These are phyloP conservation scores for Paratinospora sagittata DNA, from an alignment of 164 flowering plant species.

Conservation along the genomic window DNA sequence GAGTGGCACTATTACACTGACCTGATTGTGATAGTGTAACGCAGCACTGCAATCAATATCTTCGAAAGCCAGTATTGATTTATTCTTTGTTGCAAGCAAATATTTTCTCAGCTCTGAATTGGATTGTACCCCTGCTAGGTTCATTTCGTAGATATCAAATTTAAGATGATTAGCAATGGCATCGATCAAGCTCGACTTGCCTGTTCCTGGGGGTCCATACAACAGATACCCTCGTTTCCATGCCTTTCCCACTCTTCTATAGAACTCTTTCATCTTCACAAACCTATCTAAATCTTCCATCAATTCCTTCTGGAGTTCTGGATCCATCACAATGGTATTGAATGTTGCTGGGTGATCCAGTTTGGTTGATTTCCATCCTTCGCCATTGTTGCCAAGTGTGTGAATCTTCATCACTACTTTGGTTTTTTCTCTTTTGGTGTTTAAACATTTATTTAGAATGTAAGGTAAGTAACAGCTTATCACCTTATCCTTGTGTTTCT, in stretches of 20 bases:
- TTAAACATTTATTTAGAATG: not conserved
- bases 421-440: not conserved
- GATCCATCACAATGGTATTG: constrained; percentile 14
- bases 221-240: constrained; percentile 9
- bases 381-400: not conserved
- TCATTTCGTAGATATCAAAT: constrained; percentile 58
- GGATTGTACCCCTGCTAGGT: constrained; percentile 38
- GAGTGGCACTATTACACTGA: not conserved
- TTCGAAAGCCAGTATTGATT: constrained; percentile 57
- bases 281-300: constrained; percentile 15
- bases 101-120: constrained; percentile 47
- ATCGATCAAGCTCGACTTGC: constrained; percentile 67
- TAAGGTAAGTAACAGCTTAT: constrained; percentile 7
- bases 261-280: constrained; percentile 13
- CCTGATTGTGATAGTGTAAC: constrained; percentile 16
- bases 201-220: constrained; percentile 33
- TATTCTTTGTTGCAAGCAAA: constrained; percentile 34
- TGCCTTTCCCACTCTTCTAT: constrained; percentile 15
- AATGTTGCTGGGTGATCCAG: constrained; percentile 16
- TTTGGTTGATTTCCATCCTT: constrained; percentile 10
- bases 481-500: constrained; percentile 13
- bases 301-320: not conserved
- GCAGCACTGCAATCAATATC: constrained; percentile 46
- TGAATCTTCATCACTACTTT: constrained; percentile 7
- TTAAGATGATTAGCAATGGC: constrained; percentile 69